Evolutionary conservation across 176 grass and related monocot species (phyloP), one percentile per base, ranked within the genome.

Genomic region (Avena sativa): DNA sequence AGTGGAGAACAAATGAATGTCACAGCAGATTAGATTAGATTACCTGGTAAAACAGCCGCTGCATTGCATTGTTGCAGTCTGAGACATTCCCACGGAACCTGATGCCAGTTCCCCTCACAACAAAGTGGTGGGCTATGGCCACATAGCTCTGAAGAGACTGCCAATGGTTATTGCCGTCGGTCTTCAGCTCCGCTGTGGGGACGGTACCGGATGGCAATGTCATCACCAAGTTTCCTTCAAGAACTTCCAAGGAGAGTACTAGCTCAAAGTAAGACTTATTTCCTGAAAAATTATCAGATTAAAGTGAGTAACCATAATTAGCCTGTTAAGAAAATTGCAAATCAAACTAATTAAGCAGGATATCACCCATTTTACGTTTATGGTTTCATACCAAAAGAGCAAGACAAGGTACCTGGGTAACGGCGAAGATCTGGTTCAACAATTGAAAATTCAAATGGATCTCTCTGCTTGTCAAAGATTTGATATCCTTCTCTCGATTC

Each of bases 1-100:
- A 59, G 4, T 47, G 28, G 68, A 61, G 46, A 43, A 43, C 40
- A 43, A 43, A 43, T 43, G 40, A 43, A 43, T 43, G 40, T 43
- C 40, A 43, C 40, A 6, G 40, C 5, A 56, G 57, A 70, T 76
- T 13, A 88, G 28, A 28, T 79, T 79, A 43, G 40, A 43, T 43
- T 89, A 94, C 95, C 74, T 94, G 83, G 71, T 92, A 97, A 81
- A 86, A 88, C 47, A 95, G 34, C 55, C 48, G 75, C 63, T 87
- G 93, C 91, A 97, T 53, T 59, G 83, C 91, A 85, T 77, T 80
- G 72, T 97, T 95, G 78, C 93, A 97, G 12, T 92, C 87, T 23
- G 86, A 32, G n/a, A 93, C 72, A 20, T 55, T 80, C 58, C 89
- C 85, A 47, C 12, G 87, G 79, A 97, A 90, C 65, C 93, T 93